Conservation (phyloP, 495 filamentous ascomycete genomes). For the Thermothielavioides terrestris region DNA sequence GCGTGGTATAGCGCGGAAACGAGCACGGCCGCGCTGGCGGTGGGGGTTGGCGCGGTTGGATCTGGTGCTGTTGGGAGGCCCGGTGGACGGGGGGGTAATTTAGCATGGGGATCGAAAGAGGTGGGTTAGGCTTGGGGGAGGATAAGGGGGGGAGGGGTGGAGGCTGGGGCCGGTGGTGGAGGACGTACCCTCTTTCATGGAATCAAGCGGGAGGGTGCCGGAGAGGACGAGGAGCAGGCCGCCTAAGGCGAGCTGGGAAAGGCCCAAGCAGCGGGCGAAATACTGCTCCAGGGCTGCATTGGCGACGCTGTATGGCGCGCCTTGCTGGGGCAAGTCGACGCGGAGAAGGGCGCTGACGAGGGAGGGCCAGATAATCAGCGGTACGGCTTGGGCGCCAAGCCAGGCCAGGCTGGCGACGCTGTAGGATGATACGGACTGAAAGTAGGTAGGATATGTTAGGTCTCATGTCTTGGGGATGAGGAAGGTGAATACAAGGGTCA, state of each 20-base stretch:
- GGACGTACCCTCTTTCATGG: constrained; percentile 25
- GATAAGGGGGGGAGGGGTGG: neutral
- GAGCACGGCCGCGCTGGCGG: constrained; percentile 47
- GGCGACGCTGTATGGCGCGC: neutral
- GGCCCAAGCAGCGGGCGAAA: constrained; percentile 59
- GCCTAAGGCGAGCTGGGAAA: constrained; percentile 58
- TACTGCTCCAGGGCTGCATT: constrained; percentile 59
- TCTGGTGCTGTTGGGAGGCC: constrained; percentile 5
- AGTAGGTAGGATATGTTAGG: neutral
- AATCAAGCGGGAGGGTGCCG: constrained; percentile 64
- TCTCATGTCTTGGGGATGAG: neutral
- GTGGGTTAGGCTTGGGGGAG: too few relatives aligned
- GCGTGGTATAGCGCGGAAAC: constrained; percentile 60
- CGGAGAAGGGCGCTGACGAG: constrained; percentile 49
- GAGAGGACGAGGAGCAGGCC: constrained; percentile 59
- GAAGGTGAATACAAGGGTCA: neutral
- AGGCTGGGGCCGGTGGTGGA: neutral
- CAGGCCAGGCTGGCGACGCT: constrained; percentile 57
- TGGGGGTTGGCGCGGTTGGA: constrained; percentile 17
- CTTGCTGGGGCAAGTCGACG: constrained; percentile 25
- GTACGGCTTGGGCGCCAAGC: constrained; percentile 57
- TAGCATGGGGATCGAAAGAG: too few relatives aligned
- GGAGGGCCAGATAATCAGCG: constrained; percentile 55
- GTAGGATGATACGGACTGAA: constrained; percentile 57
- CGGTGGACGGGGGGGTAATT: too few relatives aligned